phyloP scores from a whole-genome alignment of 2,329 filamentous ascomycete genomes.

The Arthrobotrys entomopaga region DNA sequence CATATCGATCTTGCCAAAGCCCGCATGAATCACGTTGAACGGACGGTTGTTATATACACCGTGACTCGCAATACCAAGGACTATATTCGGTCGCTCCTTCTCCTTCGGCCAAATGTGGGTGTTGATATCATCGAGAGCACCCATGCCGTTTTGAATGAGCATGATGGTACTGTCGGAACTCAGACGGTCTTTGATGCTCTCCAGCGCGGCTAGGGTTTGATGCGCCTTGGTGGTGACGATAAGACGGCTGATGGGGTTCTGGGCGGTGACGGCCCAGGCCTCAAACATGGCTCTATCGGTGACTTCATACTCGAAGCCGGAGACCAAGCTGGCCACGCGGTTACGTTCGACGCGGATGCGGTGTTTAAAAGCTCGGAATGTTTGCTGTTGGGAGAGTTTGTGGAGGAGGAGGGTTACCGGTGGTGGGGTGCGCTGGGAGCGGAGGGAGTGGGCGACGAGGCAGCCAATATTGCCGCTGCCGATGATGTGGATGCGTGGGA shows the following conservation, averaged over 20 bases:
- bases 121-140: constrained; percentile 81
- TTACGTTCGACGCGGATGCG: constrained; percentile 64
- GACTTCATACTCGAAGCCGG: constrained; percentile 59
- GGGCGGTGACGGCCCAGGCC: constrained; percentile 33
- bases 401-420: constrained; percentile 85
- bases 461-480: constrained; percentile 84
- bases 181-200: constrained; percentile 74
- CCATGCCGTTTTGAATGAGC: constrained; percentile 83
- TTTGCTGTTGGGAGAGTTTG: constrained; percentile 65
- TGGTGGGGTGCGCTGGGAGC: constrained; percentile 70
- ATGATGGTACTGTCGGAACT: constrained; percentile 75
- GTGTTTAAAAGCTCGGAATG: constrained; percentile 65
- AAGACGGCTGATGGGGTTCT: constrained; percentile 72
- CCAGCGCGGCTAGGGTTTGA: constrained; percentile 73
- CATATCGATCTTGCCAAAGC: constrained; percentile 70
- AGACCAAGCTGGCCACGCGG: constrained; percentile 60
- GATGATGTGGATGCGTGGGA: constrained; percentile 75
- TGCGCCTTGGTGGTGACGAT: constrained; percentile 81
- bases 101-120: constrained; percentile 75
- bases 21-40: constrained; percentile 69
- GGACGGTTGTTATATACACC: constrained; percentile 65
- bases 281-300: constrained; percentile 41
- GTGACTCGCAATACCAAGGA: constrained; percentile 75
- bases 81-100: constrained; percentile 75
- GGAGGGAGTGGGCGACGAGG: constrained; percentile 78